A percentile compares a stretch with the other conserved stretches of the same genome.
phyloP scores from a whole-genome alignment of 2,329 filamentous ascomycete genomes.

The Endocalyx cinctus region DNA sequence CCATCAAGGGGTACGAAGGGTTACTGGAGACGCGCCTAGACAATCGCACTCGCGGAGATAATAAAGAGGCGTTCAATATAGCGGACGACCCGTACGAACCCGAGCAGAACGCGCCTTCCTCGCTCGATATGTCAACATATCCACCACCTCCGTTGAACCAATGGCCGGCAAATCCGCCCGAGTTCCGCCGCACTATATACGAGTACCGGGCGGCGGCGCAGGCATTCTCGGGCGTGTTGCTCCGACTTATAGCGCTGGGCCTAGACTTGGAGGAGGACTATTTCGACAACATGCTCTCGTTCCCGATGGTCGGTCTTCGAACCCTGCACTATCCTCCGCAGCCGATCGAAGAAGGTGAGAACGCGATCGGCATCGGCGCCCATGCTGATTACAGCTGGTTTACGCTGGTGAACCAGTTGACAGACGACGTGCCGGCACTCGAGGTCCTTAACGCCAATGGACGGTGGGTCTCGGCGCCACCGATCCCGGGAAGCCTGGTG shows the following conservation, averaged over 20 bases:
- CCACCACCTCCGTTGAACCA: conserved; percentile 3
- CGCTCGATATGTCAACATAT: conserved; percentile 3
- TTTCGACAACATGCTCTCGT: conserved; percentile 35
- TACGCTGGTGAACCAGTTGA: conserved; percentile 39
- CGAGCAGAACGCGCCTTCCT: conserved; percentile 11
- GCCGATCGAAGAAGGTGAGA: conserved; percentile 6
- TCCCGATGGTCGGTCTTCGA: conserved; percentile 39
- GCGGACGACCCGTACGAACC: conserved; percentile 13
- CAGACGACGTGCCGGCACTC: conserved; percentile 38
- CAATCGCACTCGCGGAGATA: conserved; percentile 10
- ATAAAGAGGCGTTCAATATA: conserved; percentile 20
- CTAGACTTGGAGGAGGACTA: conserved; percentile 21
- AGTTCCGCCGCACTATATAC: conserved; percentile 15
- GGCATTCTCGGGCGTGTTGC: conserved; percentile 8
- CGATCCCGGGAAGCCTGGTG: conserved; percentile 35
- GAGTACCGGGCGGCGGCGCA: conserved; percentile 10
- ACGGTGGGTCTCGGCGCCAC: conserved; percentile 36
- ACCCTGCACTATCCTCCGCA: conserved; percentile 39
- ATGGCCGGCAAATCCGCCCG: conserved; percentile 9
- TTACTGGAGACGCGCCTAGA: conserved; percentile 15
- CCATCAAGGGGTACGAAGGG: conserved; percentile 16
- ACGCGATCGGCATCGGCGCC: conserved; percentile 30
- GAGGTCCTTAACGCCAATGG: conserved; percentile 39
- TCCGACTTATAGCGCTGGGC: conserved; percentile 18
- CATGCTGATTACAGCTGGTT: conserved; percentile 42